Evolutionary conservation across 1,284 basidiomycete species (phyloP).

Genomic region (Limonomyces culmigenus): DNA sequence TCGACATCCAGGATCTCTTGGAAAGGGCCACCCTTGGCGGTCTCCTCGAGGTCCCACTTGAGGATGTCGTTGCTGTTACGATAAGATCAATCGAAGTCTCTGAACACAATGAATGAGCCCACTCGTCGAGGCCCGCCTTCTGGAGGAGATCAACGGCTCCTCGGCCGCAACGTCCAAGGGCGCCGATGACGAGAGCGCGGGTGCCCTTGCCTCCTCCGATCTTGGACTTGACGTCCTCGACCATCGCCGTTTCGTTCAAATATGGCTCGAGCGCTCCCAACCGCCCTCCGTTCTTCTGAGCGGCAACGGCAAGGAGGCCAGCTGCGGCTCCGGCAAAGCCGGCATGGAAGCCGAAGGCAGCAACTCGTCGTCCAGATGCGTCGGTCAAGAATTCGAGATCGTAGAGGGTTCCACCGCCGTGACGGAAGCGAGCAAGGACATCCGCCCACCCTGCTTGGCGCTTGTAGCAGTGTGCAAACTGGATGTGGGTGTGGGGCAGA

Average conservation of each 20-base stretch:
- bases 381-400: slow-evolving; percentile 96
- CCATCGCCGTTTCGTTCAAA: slow-evolving; percentile 70
- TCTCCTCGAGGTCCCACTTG: slow-evolving; percentile 98
- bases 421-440: slow-evolving; percentile 78
- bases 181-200: slow-evolving; percentile 90
- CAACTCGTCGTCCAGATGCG: slow-evolving; percentile 73
- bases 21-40: slow-evolving; percentile 95
- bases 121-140: slow-evolving; percentile 89
- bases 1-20: slow-evolving; percentile 92
- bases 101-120: slow-evolving; percentile 11
- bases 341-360: slow-evolving; percentile 98
- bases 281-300: slow-evolving; percentile 41
- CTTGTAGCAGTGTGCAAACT: slow-evolving; percentile 99
- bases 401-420: slow-evolving; percentile 81
- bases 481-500: slow-evolving; percentile 89
- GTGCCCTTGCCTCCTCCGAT: slow-evolving; percentile 67
- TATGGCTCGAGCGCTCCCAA: slow-evolving; percentile 68
- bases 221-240: slow-evolving; percentile 47
- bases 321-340: slow-evolving; percentile 96
- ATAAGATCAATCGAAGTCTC: background rate
- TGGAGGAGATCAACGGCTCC: slow-evolving; percentile 91
- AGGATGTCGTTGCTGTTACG: slow-evolving; percentile 70
- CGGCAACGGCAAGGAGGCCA: slow-evolving; percentile 72
- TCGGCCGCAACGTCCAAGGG: slow-evolving; percentile 89
- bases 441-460: slow-evolving; percentile 86